Evolutionary conservation across 306 rosid species (phyloP), one percentile per base, ranked within the genome.

Genomic region (Lathyrus tuberosus): DNA sequence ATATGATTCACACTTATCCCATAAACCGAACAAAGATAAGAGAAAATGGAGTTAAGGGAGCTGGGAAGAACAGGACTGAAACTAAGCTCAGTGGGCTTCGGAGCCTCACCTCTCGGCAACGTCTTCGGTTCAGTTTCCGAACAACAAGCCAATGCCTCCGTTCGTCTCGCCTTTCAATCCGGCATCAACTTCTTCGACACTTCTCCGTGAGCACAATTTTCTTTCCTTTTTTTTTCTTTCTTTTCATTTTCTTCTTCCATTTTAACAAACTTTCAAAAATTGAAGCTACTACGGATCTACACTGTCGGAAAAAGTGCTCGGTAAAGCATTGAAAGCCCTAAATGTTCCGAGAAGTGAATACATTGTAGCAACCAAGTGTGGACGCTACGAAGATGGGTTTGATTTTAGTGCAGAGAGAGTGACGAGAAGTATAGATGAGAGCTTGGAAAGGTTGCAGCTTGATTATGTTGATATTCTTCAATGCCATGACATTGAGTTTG

Each of bases 141-240:
- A 17, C 84, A 90, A 9, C 83, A 82, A 6, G 97, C 96, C 69
- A 68, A 71, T 62, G 92, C 88, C 73, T 65, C 92, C 12, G 98
- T 93, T 44, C 89, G 94, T 24, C 74, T 75, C 43, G 98, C 97
- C 20, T 85, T 85, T 22, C 86, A 86, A 18, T 82, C 73, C 3
- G 98, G 98, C 74, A 87, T 93, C 83, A 93, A 93, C 74, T 93
- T 85, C 78, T 93, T 90, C 74, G 98, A 93, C 65, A 93, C 98
- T 70, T 90, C 98, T 43, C 98, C 98, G 97, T 93, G 76, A 43
- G 37, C 12, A 11, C 35, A 2, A 1, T 64, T 3, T 65, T 0
- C 7, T 66, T 11, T 17, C 28, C 41, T 57, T 15, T 1, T 44
- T 44, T 1, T 15, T 28, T 37, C 2, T 63, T 4, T 12, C 5